These are phyloP conservation scores for Boletus smithii DNA, from an alignment of 1,284 basidiomycete genomes.

Conservation along the genomic window DNA sequence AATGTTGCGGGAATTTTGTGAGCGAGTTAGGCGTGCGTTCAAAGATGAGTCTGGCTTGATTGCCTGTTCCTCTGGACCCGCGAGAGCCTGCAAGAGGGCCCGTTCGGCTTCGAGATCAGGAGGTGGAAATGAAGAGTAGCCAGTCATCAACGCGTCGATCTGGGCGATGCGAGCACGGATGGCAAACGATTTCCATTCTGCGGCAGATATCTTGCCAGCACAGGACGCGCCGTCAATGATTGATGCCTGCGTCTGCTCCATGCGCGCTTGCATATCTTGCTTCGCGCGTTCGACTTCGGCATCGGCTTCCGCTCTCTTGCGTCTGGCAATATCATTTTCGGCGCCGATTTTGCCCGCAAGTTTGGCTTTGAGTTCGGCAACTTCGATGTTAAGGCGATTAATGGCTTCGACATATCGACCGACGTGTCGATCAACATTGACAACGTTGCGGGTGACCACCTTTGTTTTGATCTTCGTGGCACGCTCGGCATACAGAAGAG, in stretches of 20 bases:
- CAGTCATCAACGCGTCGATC: constrained; percentile 47
- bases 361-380: constrained; percentile 83
- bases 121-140: constrained; percentile 39
- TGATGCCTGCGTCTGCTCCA: constrained; percentile 62
- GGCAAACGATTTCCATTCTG: constrained; percentile 66
- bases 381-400: constrained; percentile 79
- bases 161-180: constrained; percentile 67
- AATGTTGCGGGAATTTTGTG: constrained; percentile 74
- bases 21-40: constrained; percentile 59
- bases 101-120: constrained; percentile 73
- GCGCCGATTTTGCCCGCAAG: constrained; percentile 63
- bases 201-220: constrained; percentile 70
- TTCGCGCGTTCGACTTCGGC: constrained; percentile 69
- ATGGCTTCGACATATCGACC: constrained; percentile 94
- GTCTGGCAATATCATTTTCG: constrained; percentile 60
- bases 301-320: constrained; percentile 65
- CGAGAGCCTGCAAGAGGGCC: constrained; percentile 65
- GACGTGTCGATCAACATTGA: constrained; percentile 90
- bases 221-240: constrained; percentile 78
- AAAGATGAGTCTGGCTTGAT: constrained; percentile 60
- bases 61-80: constrained; percentile 67
- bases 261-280: constrained; percentile 64
- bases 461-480: constrained; percentile 97
- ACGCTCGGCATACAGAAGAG: constrained; percentile 91
- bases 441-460: constrained; percentile 86